Base-by-base conservation (phyloP, 768 basidiomycete species). In the Lentinula sp. region DNA sequence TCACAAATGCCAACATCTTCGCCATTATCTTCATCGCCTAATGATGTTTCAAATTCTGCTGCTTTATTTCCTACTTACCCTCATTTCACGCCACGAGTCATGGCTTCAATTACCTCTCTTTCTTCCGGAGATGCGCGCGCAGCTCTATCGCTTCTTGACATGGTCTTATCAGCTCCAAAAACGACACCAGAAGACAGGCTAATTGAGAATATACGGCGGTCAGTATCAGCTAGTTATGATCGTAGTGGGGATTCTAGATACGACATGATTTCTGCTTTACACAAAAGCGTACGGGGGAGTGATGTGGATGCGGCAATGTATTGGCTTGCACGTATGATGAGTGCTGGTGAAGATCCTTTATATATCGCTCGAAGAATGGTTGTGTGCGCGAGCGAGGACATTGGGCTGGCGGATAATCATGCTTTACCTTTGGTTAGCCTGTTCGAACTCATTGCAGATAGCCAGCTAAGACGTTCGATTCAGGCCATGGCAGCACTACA, bases 271-370 rank as follows among this genome's bases (percentile, higher is more conserved):
- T 88, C 86, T 35, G 91, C 88, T 2, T 74, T 94, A 65, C 92
- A 95, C 74, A 95, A 95, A 71, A 84, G 84, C 61, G 81, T 94
- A 37, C 81, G 93, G 37, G 93, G 91, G 7, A 84, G 85, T 59
- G 84, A 93, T 63, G 84, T 84, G 5, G 79, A 79, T 66, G 93
- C 91, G 0, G 92, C 92, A 5, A 74, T 93, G 77, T 95, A 94
- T 70, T 95, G 92, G 91, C 78, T 95, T 21, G 91, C 91, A 9
- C 81, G 89, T 54, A 93, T 93, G 91, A 76, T 93, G 37, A 80
- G 77, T 39, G 87, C 83, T 31, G 91, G 91, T 18, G 91, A 93
- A 70, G 91, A 94, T 71, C 89, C 92, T 3, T 65, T 91, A 51
- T 94, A 83, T 65, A 80, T 93, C 61, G 87, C 85, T 5, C 77